Conservation (phyloP, 768 basidiomycete genomes). For the Amanita pallidorosea region DNA sequence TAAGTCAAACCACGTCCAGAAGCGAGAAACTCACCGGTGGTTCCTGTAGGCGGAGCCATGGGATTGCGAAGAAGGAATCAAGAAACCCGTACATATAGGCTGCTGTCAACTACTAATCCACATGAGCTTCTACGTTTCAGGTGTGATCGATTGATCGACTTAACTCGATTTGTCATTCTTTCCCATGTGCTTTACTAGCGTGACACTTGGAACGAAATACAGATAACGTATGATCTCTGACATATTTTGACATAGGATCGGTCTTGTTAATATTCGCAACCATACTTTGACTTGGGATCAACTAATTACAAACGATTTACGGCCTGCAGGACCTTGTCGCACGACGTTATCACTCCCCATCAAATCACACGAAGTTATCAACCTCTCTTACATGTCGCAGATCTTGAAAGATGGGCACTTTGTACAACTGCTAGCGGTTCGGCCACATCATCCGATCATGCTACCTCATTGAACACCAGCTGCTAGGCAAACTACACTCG, state of each 20-base stretch:
- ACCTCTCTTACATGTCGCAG: neutral
- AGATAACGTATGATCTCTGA: too few relatives aligned
- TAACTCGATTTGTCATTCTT: neutral
- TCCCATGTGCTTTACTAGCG: neutral
- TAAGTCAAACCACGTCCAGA: too few relatives aligned
- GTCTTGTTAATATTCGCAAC: too few relatives aligned
- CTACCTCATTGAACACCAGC: conserved; percentile 1
- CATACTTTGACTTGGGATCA: too few relatives aligned
- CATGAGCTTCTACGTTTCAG: too few relatives aligned
- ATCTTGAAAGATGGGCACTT: neutral
- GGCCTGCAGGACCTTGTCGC: too few relatives aligned
- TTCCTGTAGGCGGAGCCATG: conserved; percentile 1
- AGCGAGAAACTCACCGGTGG: neutral
- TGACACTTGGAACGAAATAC: too few relatives aligned
- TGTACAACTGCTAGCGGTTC: conserved; percentile 1
- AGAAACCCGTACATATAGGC: conserved; percentile 1
- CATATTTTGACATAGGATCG: too few relatives aligned
- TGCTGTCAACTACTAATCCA: too few relatives aligned
- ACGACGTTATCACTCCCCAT: too few relatives aligned
- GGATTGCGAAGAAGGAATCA: neutral
- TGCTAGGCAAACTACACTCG: conserved; percentile 29
- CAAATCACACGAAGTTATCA: too few relatives aligned
- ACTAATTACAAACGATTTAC: too few relatives aligned
- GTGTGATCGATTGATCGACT: neutral
- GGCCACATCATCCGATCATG: neutral